Evolutionary conservation across 2,329 filamentous ascomycete genomes (phyloP).

Genomic region (Botrytis fabae): DNA sequence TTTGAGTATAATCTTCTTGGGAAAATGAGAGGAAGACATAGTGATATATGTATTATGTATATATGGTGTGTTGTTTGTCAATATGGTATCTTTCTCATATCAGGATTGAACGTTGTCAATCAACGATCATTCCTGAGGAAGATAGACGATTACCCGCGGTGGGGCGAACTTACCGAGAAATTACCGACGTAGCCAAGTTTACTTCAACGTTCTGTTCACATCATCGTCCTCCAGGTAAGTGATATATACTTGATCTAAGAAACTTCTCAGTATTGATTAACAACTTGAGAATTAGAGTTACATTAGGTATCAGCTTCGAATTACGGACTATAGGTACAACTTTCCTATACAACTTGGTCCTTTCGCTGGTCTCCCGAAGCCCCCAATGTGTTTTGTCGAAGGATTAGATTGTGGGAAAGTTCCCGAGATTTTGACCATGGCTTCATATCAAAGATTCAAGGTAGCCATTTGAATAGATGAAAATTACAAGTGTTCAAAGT

Average conservation of each 20-base stretch:
- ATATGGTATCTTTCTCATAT: too few species aligned
- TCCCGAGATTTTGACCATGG: neutral
- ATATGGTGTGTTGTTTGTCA: neutral
- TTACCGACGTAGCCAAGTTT: neutral
- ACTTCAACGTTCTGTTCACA: neutral
- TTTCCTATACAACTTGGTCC: neutral
- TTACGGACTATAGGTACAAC: neutral
- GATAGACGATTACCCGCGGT: neutral
- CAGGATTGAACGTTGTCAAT: neutral
- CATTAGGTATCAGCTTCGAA: neutral
- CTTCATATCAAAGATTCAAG: too few species aligned
- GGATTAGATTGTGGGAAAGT: neutral
- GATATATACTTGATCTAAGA: too few species aligned
- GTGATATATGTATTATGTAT: too few species aligned
- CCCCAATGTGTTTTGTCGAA: neutral
- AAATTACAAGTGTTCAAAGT: too few species aligned
- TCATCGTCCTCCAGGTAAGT: neutral
- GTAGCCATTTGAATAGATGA: neutral
- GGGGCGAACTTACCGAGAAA: neutral
- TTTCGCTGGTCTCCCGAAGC: neutral
- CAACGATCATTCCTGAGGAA: too few species aligned
- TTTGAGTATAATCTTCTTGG: neutral
- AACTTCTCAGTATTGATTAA: too few species aligned
- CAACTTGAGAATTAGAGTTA: too few species aligned
- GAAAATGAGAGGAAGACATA: neutral